Base-by-base conservation (phyloP, 768 basidiomycete species). In the Termitomyces sp. region DNA sequence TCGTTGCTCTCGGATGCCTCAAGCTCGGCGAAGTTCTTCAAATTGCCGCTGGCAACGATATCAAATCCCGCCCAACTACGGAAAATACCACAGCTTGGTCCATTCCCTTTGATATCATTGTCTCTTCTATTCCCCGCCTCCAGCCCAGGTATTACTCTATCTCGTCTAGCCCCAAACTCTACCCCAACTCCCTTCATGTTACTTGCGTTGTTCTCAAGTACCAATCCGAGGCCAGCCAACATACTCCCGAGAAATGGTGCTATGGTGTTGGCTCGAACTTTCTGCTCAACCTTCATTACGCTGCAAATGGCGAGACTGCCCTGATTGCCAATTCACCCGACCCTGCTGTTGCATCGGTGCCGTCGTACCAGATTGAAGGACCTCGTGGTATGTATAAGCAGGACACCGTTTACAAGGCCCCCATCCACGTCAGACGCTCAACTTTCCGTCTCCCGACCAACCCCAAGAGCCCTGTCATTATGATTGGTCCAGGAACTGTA, bases 91-190 rank as follows among this genome's bases (percentile, higher is more conserved):
- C 92, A 0, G 69, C 82, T 22, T 98, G 96, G 97, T 66, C 81
- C 11, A 96, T 98, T 67, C 96, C 97, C 53, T 97, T 99, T 74
- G 97, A 99, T 72, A 90, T 96, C 73, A 89, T 99, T 66, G 88
- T 99, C 57, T 98, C 96, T 7, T 88, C 91, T 55, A 89, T 96
- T 61, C 87, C 94, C 42, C 94, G 97, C 65, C 84, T 99, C 20
- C 96, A 98, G 73, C 95, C 97, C 38, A 90, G 97, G 59, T 99
- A 92, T 79, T 99, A 96, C 76, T 99, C 97, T 38, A 98, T 99
- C 74, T 98, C 97, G 9, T 98, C 96, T 20, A 94, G 92, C 64
- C 95, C 97, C 46, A 98, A 98, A 74, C 78, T 98, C 11, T 73
- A 94, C 73, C 86, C 96, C n/a, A 87, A 84, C 62, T 79, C 90